Evolutionary conservation across 352 stramenopile species (phyloP).

Genomic region (Phytophthora rubi): DNA sequence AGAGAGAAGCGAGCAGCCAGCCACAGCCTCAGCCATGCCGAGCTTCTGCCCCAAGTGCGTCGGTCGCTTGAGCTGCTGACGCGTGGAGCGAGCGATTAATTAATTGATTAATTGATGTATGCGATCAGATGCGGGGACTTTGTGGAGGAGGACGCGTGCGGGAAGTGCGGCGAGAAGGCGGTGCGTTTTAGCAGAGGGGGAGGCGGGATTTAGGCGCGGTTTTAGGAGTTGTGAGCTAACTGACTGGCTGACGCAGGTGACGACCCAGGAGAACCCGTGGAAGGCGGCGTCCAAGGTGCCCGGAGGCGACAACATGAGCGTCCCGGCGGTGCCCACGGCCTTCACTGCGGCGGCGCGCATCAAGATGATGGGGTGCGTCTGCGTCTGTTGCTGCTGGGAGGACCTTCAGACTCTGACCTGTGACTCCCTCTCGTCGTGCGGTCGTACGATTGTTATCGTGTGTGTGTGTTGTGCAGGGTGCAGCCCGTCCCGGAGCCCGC

Average conservation of each 20-base stretch:
- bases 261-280: slow-evolving; percentile 55
- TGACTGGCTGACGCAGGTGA: slow-evolving; percentile 32
- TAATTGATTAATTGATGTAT: slow-evolving; percentile 1
- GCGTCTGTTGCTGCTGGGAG: not conserved
- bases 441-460: slow-evolving; percentile 1
- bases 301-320: slow-evolving; percentile 43
- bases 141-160: slow-evolving; percentile 55
- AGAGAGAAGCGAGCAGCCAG: slow-evolving; percentile 22
- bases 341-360: slow-evolving; percentile 63
- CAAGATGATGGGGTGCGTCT: slow-evolving; percentile 57
- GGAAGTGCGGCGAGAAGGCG: slow-evolving; percentile 67
- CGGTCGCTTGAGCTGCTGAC: not conserved
- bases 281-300: slow-evolving; percentile 52
- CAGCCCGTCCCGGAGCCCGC: slow-evolving; percentile 39
- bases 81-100: not conserved
- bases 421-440: slow-evolving; percentile 22
- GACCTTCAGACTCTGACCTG: slow-evolving; percentile 8
- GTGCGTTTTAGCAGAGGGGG: slow-evolving; percentile 36
- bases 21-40: slow-evolving; percentile 44
- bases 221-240: no score
- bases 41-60: slow-evolving; percentile 73
- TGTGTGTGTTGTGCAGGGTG: slow-evolving; percentile 18
- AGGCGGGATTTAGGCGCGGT: not conserved
- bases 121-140: slow-evolving; percentile 61
- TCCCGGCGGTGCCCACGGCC: slow-evolving; percentile 67